Conservation (phyloP, 148 eudicot species). For the Talinum fruticosum region DNA sequence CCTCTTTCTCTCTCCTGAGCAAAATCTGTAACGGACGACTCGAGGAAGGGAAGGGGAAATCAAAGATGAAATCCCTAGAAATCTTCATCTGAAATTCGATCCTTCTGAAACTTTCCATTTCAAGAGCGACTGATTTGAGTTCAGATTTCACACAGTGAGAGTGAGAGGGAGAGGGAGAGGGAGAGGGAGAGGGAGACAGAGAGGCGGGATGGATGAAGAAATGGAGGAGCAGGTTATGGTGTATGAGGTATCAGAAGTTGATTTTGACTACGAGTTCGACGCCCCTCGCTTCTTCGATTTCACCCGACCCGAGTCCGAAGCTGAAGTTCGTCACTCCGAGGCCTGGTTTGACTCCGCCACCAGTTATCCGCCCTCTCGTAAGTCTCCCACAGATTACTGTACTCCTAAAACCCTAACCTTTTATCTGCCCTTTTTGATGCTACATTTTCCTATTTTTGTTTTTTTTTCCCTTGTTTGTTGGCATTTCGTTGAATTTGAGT, state of each 20-base stretch:
- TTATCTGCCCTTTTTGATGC: not conserved
- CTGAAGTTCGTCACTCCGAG: constrained; percentile 61
- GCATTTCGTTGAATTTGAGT: not conserved
- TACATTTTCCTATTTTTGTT: not conserved
- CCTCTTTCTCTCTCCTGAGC: not conserved
- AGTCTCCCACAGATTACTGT: not conserved
- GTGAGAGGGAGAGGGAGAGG: not conserved
- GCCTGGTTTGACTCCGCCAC: constrained; percentile 58
- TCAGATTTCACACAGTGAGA: not conserved
- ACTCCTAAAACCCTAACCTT: not conserved
- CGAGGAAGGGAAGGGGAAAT: not conserved
- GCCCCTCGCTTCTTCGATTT: constrained; percentile 73
- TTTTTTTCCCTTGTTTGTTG: not conserved
- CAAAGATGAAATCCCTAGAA: not conserved
- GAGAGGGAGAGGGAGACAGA: not conserved
- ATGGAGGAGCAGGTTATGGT: constrained; percentile 24
- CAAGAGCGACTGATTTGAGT: not conserved
- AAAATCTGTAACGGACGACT: constrained; percentile 1
- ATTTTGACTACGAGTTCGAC: constrained; percentile 79
- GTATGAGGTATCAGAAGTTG: constrained; percentile 58
- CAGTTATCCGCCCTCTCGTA: constrained; percentile 83
- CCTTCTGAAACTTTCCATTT: not conserved
- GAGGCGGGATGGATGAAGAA: constrained; percentile 41
- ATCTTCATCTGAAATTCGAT: not conserved
- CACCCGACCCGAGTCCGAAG: constrained; percentile 46